Conservation (phyloP, 1,284 basidiomycete species). For the Inonotus obliquus region DNA sequence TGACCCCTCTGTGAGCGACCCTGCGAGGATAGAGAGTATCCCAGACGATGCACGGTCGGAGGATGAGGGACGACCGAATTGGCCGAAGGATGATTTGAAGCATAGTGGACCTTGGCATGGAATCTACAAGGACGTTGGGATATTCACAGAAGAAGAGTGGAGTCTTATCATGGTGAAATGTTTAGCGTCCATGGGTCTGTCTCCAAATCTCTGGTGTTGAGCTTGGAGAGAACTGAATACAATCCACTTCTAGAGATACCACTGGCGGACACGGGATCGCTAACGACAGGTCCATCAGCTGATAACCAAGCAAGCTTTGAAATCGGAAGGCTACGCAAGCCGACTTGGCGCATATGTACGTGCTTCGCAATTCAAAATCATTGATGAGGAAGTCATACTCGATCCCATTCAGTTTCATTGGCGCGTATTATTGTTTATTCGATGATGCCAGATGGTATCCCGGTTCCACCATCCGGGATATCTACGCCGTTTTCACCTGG, state of each 20-base stretch:
- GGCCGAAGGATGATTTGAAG: slow-evolving; percentile 42
- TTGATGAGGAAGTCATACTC: not conserved
- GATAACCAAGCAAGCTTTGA: slow-evolving; percentile 66
- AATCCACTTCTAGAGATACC: slow-evolving; percentile 50
- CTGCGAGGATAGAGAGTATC: slow-evolving; percentile 53
- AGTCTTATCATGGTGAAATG: slow-evolving; percentile 90
- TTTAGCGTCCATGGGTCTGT: slow-evolving; percentile 78
- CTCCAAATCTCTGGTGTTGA: slow-evolving; percentile 18
- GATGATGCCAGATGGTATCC: slow-evolving; percentile 69
- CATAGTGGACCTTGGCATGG: slow-evolving; percentile 54
- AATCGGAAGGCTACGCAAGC: slow-evolving; percentile 58
- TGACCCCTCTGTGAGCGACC: slow-evolving; percentile 69
- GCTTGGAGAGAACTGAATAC: slow-evolving; percentile 3
- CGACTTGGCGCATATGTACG: slow-evolving; percentile 65
- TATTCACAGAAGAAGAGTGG: slow-evolving; percentile 87
- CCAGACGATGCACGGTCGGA: slow-evolving; percentile 69
- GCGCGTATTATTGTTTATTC: slow-evolving; percentile 89
- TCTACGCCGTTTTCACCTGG: slow-evolving; percentile 60
- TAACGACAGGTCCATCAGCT: slow-evolving; percentile 65
- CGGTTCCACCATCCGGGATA: slow-evolving; percentile 33
- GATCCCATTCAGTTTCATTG: slow-evolving; percentile 57
- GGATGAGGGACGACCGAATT: slow-evolving; percentile 56
- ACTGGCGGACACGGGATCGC: slow-evolving; percentile 63
- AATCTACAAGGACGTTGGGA: slow-evolving; percentile 76
- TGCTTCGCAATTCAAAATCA: slow-evolving; percentile 17